Conservation (phyloP, 129 eudicot species). For the Glebionis coronaria region DNA sequence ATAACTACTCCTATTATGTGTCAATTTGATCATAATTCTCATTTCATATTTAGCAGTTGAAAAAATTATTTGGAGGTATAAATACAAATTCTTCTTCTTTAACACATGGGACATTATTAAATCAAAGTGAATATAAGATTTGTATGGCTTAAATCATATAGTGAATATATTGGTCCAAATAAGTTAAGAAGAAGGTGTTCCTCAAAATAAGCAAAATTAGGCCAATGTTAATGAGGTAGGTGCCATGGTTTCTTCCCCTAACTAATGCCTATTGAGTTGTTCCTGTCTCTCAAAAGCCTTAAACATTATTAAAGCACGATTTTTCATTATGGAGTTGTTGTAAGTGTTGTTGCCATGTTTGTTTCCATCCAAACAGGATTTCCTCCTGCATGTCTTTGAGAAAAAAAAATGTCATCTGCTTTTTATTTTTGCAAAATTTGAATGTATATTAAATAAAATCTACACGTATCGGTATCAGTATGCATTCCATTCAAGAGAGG, state of each 20-base stretch:
- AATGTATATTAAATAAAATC: no score
- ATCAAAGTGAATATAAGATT: not conserved
- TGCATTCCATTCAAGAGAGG: no score
- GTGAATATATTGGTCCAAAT: constrained; percentile 7
- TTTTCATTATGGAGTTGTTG: constrained; percentile 55
- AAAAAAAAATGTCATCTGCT: not conserved
- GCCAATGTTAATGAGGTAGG: constrained; percentile 17
- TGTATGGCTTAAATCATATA: constrained; percentile 16
- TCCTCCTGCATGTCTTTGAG: constrained; percentile 48
- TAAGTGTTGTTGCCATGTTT: constrained; percentile 52
- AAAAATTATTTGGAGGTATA: no score
- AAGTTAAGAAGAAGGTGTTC: constrained; percentile 32
- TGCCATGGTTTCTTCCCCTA: constrained; percentile 22
- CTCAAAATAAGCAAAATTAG: constrained; percentile 44
- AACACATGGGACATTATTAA: not conserved
- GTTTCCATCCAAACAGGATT: constrained; percentile 49
- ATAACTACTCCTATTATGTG: no score
- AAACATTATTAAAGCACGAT: constrained; percentile 23
- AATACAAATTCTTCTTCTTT: no score
- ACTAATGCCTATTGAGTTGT: constrained; percentile 60
- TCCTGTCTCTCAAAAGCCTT: constrained; percentile 38
- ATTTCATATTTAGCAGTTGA: no score
- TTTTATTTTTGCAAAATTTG: no score
- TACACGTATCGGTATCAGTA: no score
- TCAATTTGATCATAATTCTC: no score